Evolutionary conservation across 345 rosid species (phyloP).

Genomic region (Hibiscus syriacus): DNA sequence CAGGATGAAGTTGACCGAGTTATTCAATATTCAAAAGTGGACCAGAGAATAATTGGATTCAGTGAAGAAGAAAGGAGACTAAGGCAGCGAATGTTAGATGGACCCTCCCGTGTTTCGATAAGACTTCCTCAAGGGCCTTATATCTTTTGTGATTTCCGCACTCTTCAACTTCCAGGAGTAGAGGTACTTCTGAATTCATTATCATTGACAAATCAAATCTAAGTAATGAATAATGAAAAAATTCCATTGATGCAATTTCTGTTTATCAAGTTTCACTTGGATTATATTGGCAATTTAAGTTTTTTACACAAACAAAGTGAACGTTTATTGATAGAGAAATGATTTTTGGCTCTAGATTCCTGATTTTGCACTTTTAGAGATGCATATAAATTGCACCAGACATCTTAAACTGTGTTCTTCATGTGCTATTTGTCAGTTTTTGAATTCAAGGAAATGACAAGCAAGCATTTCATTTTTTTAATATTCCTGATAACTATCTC

Average conservation of each 20-base stretch:
- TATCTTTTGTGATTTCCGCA: slow-evolving; percentile 67
- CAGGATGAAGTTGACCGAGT: slow-evolving; percentile 60
- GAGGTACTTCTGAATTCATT: slow-evolving; percentile 34
- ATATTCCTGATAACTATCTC: not conserved
- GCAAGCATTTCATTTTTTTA: not conserved
- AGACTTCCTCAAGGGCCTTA: slow-evolving; percentile 76
- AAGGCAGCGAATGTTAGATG: slow-evolving; percentile 35
- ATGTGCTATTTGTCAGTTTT: not conserved
- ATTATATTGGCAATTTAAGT: not conserved
- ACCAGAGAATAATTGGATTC: slow-evolving; percentile 78
- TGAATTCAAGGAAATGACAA: not conserved
- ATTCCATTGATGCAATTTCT: not conserved
- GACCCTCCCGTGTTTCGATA: slow-evolving; percentile 19
- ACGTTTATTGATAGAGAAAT: not conserved
- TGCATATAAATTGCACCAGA: not conserved
- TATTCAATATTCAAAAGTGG: slow-evolving; percentile 38
- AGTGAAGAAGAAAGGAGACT: slow-evolving; percentile 81
- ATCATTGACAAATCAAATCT: not conserved
- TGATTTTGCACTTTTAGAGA: not conserved
- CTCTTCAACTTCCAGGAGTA: slow-evolving; percentile 74
- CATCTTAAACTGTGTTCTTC: not conserved
- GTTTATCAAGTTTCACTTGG: not conserved
- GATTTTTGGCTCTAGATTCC: not conserved
- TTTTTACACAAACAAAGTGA: not conserved
- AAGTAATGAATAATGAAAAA: not conserved